Base-by-base conservation (phyloP, 805 yeast genomes). In the Pichia rugopelliculosa region DNA sequence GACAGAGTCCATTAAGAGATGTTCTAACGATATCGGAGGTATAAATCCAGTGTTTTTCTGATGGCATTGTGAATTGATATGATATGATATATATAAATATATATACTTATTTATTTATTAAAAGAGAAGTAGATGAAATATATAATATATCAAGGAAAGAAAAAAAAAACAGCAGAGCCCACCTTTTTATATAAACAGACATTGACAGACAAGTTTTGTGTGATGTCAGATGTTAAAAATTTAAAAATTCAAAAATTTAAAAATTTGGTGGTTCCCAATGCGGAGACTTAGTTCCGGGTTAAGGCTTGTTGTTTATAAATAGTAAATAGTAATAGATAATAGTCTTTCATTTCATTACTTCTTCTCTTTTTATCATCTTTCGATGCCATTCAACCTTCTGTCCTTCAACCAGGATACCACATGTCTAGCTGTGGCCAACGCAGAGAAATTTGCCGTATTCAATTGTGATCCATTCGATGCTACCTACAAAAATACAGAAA, bases 401-500 rank as follows among this genome's bases (percentile, higher is more conserved):
- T 30, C 18, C 7, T 30, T 30, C 9, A 30, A 30, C 34, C 34
- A 30, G 18, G 34, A 30, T 18, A 30, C 34, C 34, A 30, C 34
- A 8, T 30, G 34, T n/a, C 3, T 30, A 30, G 34, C 34, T 6
- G 34, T 30, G 10, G 34, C 34, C 34, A 30, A 30, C 18, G 34
- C 15, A 30, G n/a, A 30, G 34, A 36, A n/a, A 24, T 82, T 86
- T 62, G 76, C 76, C 56, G 85, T 91, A 41, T 91, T 76, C 72
- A 87, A 87, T 59, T 89, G 96, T 65, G 89, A 85, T 53, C 96
- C 96, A 15, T 84, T 87, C 64, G 90, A 90, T 11, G 77, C 75
- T 59, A 72, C 68, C 21, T 69, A 60, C 34, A 45, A 23, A 10
- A 11, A 12, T 18, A 24, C 52, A 27, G 65, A 69, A 27, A 82